Evolutionary conservation across 345 rosid species (phyloP), one percentile per base, ranked within the genome.

Genomic region (Eucalyptus pauciflora): DNA sequence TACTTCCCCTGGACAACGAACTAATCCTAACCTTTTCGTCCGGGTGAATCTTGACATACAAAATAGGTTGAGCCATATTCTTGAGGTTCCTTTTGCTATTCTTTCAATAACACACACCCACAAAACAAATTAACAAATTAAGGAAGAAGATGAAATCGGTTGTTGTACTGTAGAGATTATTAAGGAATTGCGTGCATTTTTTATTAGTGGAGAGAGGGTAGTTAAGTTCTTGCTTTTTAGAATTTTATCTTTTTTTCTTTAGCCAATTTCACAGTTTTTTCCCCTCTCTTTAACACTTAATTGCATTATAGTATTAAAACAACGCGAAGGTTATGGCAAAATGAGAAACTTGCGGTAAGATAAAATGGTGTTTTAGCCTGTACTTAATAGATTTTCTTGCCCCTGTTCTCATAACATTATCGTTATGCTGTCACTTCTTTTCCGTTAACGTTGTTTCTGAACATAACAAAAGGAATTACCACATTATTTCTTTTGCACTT

Each of bases 1-100:
- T 10, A 24, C 24, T 24, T 24, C 62, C 12, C 62, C 29, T 4
- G 62, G 62, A 56, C 62, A 24, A 93, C 87, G 96, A 94, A 89
- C 88, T 88, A 31, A 89, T 89, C 11, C 90, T 92, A 71, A 91
- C 93, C 89, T 93, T 95, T 49, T 86, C 92, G 43, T 86, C 37
- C 11, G 95, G 96, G 85, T 95, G 94, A 43, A 95, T 94, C 90
- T 92, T 91, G 86, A 95, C 86, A 79, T 89, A 90, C 90, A 96
- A 88, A 88, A 95, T 85, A 27, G 99, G 97, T 88, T 93, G 97
- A 92, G 95, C 90, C 80, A 94, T 93, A 89, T 92, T 95, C 67
- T 94, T 92, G 86, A 92, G 92, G 95, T 91, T 96, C 92, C 96
- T 94, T 90, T 93, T 96, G 91, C 96, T 94, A 89, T 92, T 94